Evolutionary conservation across 495 filamentous ascomycete genomes (phyloP).

Genomic region (Terfezia boudieri): DNA sequence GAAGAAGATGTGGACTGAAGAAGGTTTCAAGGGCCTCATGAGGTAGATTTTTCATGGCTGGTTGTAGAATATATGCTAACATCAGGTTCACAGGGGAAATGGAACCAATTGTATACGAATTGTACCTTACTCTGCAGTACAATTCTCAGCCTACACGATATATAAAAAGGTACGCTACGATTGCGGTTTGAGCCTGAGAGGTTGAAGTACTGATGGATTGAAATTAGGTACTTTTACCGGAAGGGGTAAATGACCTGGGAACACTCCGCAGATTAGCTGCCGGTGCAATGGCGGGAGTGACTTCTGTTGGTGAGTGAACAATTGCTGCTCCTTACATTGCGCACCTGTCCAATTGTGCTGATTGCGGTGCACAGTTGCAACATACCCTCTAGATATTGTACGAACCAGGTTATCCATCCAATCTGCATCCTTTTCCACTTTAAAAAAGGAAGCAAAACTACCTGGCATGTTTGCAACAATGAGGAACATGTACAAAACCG

Average conservation of each 20-base stretch:
- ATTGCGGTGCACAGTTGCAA: constrained; percentile 24
- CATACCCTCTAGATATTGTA: constrained; percentile 81
- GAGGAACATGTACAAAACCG: constrained; percentile 63
- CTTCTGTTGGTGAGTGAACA: constrained; percentile 54
- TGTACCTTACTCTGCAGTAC: constrained; percentile 90
- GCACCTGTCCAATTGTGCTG: neutral
- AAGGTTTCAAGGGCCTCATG: constrained; percentile 93
- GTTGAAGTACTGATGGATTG: constrained; percentile 2
- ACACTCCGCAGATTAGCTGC: constrained; percentile 9
- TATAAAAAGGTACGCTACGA: constrained; percentile 67
- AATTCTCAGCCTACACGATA: constrained; percentile 93
- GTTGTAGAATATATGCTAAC: neutral
- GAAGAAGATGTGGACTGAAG: constrained; percentile 83
- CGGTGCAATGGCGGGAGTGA: constrained; percentile 78
- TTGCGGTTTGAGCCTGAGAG: neutral
- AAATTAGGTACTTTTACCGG: constrained; percentile 4
- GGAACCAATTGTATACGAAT: constrained; percentile 97
- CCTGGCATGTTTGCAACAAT: constrained; percentile 87
- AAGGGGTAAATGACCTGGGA: constrained; percentile 11
- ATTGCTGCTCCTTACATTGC: constrained; percentile 1
- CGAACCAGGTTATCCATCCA: constrained; percentile 90
- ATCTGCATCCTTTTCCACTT: constrained; percentile 71
- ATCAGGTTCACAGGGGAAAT: constrained; percentile 38
- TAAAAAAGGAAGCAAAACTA: constrained; percentile 39
- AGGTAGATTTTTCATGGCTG: constrained; percentile 14